Evolutionary conservation across 768 basidiomycete genomes (phyloP).

Genomic region (Phlebiopsis gigantea): DNA sequence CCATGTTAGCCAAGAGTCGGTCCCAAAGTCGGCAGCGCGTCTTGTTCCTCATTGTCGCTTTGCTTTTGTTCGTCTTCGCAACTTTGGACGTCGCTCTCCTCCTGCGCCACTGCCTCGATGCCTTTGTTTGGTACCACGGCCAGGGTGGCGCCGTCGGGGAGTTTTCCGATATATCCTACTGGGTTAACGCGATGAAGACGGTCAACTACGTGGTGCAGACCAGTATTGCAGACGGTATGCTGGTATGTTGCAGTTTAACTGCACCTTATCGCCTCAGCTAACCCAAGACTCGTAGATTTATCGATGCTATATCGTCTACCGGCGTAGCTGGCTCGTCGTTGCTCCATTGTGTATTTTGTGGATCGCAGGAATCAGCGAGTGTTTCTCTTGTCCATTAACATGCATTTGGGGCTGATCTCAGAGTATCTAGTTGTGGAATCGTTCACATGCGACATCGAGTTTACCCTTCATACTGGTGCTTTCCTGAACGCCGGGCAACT

Average conservation of each 20-base stretch:
- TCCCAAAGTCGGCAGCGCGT: neutral
- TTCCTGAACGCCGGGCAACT: slow-evolving; percentile 1
- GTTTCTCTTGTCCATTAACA: no score
- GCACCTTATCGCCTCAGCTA: neutral
- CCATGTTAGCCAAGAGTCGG: slow-evolving; percentile 24
- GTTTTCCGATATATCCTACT: slow-evolving; percentile 33
- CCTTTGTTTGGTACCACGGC: slow-evolving; percentile 31
- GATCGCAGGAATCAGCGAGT: slow-evolving; percentile 8
- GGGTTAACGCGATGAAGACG: slow-evolving; percentile 38
- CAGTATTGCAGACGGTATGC: slow-evolving; percentile 9
- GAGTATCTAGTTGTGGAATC: neutral
- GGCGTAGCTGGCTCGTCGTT: slow-evolving; percentile 13
- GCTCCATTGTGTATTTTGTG: slow-evolving; percentile 16
- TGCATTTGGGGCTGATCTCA: no score
- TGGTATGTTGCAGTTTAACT: neutral
- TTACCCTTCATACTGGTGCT: neutral
- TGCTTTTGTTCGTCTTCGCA: slow-evolving; percentile 35
- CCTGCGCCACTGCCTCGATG: slow-evolving; percentile 36
- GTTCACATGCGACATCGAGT: neutral
- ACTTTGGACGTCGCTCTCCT: slow-evolving; percentile 36
- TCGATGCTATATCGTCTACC: slow-evolving; percentile 24
- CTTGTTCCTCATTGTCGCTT: slow-evolving; percentile 29
- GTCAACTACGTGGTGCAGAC: slow-evolving; percentile 31
- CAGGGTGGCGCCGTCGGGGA: slow-evolving; percentile 26
- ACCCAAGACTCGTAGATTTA: slow-evolving; percentile 10